phyloP scores from a whole-genome alignment of 2,329 filamentous ascomycete species.

The Diaporthe aspalathi region DNA sequence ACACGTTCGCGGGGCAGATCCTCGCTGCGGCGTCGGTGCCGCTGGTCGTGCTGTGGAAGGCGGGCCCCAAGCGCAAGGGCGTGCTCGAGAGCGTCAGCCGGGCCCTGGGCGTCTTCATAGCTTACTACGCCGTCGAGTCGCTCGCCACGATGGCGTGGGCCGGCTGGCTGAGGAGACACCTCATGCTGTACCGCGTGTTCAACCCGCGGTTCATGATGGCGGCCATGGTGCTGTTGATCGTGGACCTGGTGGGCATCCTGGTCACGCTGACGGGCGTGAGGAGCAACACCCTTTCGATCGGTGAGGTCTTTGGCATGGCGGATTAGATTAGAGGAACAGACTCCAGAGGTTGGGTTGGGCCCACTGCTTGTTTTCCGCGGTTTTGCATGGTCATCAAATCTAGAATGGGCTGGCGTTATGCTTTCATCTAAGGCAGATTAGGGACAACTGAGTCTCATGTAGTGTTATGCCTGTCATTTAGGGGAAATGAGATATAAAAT shows the following conservation, averaged over 20 bases:
- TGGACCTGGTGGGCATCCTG: constrained; percentile 79
- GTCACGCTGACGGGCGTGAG: constrained; percentile 80
- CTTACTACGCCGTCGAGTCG: constrained; percentile 85
- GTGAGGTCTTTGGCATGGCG: constrained; percentile 88
- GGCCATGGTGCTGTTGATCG: constrained; percentile 75
- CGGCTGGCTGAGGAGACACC: constrained; percentile 85
- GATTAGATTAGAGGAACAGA: constrained; percentile 53
- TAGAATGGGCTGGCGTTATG: neutral
- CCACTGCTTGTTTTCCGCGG: neutral
- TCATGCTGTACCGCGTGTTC: constrained; percentile 98
- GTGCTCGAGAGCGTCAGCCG: constrained; percentile 77
- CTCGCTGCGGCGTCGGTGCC: constrained; percentile 84
- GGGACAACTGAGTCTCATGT: neutral
- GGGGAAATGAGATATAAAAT: neutral
- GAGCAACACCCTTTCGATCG: constrained; percentile 81
- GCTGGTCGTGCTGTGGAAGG: constrained; percentile 88
- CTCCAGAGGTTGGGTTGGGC: neutral
- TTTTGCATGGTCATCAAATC: constrained; percentile 2
- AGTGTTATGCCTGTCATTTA: constrained; percentile 1
- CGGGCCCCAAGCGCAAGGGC: constrained; percentile 77
- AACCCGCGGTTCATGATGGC: constrained; percentile 91
- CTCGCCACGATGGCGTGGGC: constrained; percentile 92
- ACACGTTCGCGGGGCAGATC: constrained; percentile 91
- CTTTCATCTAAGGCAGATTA: neutral
- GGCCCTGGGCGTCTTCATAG: constrained; percentile 78